Base-by-base conservation (phyloP, 495 filamentous ascomycete species). In the Hyaloscypha finlandica region DNA sequence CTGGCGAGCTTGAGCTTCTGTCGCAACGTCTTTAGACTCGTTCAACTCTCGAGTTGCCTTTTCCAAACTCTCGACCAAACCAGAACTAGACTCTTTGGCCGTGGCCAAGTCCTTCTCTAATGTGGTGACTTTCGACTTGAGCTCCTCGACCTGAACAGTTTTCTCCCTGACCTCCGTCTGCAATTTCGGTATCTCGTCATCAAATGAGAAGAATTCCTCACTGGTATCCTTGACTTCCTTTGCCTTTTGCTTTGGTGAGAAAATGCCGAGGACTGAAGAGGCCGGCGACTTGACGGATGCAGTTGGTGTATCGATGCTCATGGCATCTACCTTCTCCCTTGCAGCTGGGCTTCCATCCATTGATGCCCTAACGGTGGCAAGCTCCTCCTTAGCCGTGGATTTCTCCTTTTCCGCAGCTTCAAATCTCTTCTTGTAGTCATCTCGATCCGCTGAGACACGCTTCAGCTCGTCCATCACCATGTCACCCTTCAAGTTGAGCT, bases 401-500 rank as follows among this genome's bases (percentile, higher is more conserved):
- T 65, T 48, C 67, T 85, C 82, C 72, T 89, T 86, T 62, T 94
- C 85, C 4, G 89, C 84, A 59, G 89, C 87, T 11, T 89, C 87
- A 9, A 88, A 77, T 71, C 90, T 93, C 70, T 87, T 89, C 71
- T 92, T 96, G 70, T 87, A 86, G 9, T 85, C 84, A 74, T 98
- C 93, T 37, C 89, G 87, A 69, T 97, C 96, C 30, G 81, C 84
- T 0, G 92, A 88, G 0, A 97, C 87, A 0, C 93, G 85, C 78
- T 93, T 97, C n/a, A 97, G 80, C 75, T 99, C 95, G 20, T 96
- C 90, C 83, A 93, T 84, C 2, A 95, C 86, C 88, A 99, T 92
- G 69, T 97, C 93, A 11, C 88, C 87, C 68, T 94, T 94, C 31
- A 93, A 77, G 61, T 89, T 92, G 48, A 97, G 79, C 76, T 96